Evolutionary conservation across 2,329 filamentous ascomycete species (phyloP).

Genomic region (Macroventuria anomochaeta): DNA sequence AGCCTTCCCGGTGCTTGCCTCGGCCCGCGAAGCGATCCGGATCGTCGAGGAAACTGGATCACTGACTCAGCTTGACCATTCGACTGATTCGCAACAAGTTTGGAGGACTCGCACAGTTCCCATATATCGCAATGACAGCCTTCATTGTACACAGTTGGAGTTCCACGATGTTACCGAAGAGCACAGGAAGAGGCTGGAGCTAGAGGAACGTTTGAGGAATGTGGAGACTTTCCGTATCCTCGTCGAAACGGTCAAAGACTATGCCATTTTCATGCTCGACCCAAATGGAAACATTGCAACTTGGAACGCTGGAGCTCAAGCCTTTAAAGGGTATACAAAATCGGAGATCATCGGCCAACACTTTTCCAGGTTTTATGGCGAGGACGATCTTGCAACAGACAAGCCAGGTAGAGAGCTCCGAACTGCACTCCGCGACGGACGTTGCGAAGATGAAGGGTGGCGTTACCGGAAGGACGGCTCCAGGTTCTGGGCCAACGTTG

Average conservation of each 20-base stretch:
- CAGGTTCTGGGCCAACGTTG: constrained; percentile 66
- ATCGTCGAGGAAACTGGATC: constrained; percentile 47
- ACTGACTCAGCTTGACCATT: constrained; percentile 45
- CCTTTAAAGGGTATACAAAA: constrained; percentile 62
- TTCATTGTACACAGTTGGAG: constrained; percentile 55
- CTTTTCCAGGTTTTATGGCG: constrained; percentile 64
- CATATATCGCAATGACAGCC: constrained; percentile 48
- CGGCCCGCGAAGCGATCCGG: constrained; percentile 47
- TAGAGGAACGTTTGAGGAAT: constrained; percentile 53
- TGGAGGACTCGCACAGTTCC: constrained; percentile 53
- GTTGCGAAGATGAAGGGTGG: constrained; percentile 67
- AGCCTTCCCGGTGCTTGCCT: constrained; percentile 46
- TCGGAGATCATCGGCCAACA: constrained; percentile 65
- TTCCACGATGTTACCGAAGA: constrained; percentile 49
- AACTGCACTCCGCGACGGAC: constrained; percentile 61
- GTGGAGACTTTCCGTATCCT: constrained; percentile 67
- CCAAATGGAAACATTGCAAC: constrained; percentile 62
- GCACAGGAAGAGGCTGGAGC: constrained; percentile 42
- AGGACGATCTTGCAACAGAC: constrained; percentile 56
- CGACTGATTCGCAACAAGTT: constrained; percentile 31
- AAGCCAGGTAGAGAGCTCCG: constrained; percentile 62
- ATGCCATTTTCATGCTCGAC: constrained; percentile 69
- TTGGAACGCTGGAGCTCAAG: constrained; percentile 64
- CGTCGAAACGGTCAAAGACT: constrained; percentile 66
- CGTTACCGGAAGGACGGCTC: constrained; percentile 64